A percentile compares a stretch with the other conserved stretches of the same genome.
Conservation (phyloP, 768 basidiomycete species). For the Boletus tylopilopsis region DNA sequence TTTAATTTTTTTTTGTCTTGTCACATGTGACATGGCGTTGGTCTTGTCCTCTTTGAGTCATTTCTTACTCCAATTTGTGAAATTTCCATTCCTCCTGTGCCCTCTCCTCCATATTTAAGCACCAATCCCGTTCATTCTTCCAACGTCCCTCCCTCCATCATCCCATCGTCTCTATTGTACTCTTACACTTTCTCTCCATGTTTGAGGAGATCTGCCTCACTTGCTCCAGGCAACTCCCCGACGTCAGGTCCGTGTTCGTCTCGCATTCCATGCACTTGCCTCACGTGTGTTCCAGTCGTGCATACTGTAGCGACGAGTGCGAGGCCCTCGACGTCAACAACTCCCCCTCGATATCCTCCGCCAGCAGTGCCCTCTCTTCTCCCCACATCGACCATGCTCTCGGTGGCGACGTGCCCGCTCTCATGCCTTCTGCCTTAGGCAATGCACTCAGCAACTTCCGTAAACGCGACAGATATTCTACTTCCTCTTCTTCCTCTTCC, state of each 20-base stretch:
- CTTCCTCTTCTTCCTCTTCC: slow-evolving; percentile 66
- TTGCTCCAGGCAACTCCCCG: slow-evolving; percentile 62
- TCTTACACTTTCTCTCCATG: slow-evolving; percentile 40
- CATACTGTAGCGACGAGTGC: slow-evolving; percentile 72
- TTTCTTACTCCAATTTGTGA: slow-evolving; percentile 31
- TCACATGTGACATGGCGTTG: slow-evolving; percentile 24
- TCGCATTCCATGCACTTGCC: slow-evolving; percentile 11
- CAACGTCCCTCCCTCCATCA: slow-evolving; percentile 15
- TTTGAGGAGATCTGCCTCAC: slow-evolving; percentile 77
- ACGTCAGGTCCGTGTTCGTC: slow-evolving; percentile 51
- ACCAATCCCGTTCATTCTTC: slow-evolving; percentile 16
- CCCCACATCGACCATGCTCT: slow-evolving; percentile 52
- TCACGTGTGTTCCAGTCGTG: slow-evolving; percentile 42
- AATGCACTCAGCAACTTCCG: slow-evolving; percentile 44
- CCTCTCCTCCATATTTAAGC: slow-evolving; percentile 34
- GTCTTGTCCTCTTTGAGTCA: slow-evolving; percentile 34
- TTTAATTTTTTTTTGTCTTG: slow-evolving; percentile 1
- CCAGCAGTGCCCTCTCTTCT: slow-evolving; percentile 66
- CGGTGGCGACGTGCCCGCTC: slow-evolving; percentile 63
- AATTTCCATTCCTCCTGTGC: slow-evolving; percentile 38
- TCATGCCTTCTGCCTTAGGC: slow-evolving; percentile 57
- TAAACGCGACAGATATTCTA: slow-evolving; percentile 47
- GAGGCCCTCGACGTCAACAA: slow-evolving; percentile 53
- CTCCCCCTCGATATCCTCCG: slow-evolving; percentile 62
- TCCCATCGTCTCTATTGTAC: slow-evolving; percentile 6